Evolutionary conservation across 305 asterid genomes (phyloP).

Genomic region (Fraxinus albicans): DNA sequence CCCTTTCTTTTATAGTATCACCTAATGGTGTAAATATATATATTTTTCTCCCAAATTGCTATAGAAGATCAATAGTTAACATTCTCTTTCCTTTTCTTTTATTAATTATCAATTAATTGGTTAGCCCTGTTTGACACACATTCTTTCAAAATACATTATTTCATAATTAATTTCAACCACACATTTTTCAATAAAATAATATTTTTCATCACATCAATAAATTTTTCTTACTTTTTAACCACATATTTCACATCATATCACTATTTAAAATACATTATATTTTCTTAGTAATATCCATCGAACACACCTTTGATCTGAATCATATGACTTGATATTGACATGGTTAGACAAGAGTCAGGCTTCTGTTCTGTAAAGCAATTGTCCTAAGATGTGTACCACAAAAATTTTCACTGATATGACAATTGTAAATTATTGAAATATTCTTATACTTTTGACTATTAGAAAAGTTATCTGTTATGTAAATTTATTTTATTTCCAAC

Average conservation of each 20-base stretch:
- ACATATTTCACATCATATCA: no score
- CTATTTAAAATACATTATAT: no score
- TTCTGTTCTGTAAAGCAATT: not conserved
- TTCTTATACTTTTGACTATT: not conserved
- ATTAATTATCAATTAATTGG: no score
- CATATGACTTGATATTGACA: not conserved
- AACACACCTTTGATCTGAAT: not conserved
- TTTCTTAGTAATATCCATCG: no score
- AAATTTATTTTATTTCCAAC: no score
- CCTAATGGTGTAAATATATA: not conserved
- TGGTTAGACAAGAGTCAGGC: not conserved
- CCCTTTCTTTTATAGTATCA: not conserved
- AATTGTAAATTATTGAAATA: not conserved
- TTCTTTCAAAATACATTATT: no score
- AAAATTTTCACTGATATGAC: no score
- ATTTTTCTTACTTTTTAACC: no score
- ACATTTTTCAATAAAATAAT: no score
- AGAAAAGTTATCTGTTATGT: not conserved
- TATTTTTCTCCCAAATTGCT: not conserved
- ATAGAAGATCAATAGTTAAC: not conserved
- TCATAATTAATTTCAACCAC: no score
- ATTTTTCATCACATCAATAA: no score
- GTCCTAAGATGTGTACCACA: not conserved
- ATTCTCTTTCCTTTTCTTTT: not conserved
- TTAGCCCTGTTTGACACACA: no score